Base-by-base conservation (phyloP, 495 filamentous ascomycete genomes). In the Zalerion maritima region DNA sequence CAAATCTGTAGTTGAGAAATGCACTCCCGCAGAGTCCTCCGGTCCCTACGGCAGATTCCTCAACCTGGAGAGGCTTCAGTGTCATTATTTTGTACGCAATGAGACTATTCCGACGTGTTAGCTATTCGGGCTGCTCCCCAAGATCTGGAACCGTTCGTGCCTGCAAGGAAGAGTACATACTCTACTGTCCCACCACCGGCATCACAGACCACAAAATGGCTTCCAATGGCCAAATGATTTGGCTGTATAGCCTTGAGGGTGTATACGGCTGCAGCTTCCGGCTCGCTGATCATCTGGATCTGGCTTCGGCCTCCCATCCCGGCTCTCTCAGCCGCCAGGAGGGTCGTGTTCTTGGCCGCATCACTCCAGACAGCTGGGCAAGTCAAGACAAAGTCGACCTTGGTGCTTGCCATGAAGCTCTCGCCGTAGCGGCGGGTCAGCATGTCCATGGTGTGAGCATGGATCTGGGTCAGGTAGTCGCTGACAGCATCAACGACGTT, bases 341-440 rank as follows among this genome's bases (percentile, higher is more conserved):
- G 45, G 0, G 75, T 81, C 9, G 65, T 67, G 28, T 69, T 64
- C 47, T 81, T 81, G n/a, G 78, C 78, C 11, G 64, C 62, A 27
- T 83, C 78, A 6, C 70, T 72, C 78, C 78, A 82, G n/a, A 84
- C 69, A n/a, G 78, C 78, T 4, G 78, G 78, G 20, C 80, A 80
- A 0, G 78, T 84, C 14, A 84, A 55, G 14, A 83, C 70, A 36
- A 75, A 79, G 22, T 73, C 67, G 18, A 81, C 64, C 20, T 63
- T 65, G 6, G 67, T 77, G 2, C 59, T 64, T 4, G 58, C 55
- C 47, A 84, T 64, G 34, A 75, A 69, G 4, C 66, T 64, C 38
- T 67, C 54, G 25, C 73, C 75, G 20, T 80, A 62, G 3, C 77
- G 60, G 9, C 73, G 59, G 1, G 69, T 72, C 18, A 83, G 59